Evolutionary conservation across 176 grass and related monocot genomes (phyloP), one percentile per base, ranked within the genome.

Genomic region (Carex scoparia): DNA sequence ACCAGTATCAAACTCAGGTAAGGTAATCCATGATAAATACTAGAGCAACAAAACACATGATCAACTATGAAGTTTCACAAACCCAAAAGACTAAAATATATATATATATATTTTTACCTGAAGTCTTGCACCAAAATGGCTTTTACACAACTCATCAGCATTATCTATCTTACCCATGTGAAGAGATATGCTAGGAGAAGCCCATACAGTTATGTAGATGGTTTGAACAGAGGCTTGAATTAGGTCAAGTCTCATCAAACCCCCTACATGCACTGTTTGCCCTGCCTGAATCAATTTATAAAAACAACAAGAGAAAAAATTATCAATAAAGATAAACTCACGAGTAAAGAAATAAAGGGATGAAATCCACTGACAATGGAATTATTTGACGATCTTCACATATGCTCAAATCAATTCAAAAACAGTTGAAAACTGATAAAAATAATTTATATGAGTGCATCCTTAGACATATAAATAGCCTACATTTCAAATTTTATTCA

Each of bases 111-210:
- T 55, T 61, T 68, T 77, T 79, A 98, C 95, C 93, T 93, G 93
- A 68, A 98, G 88, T 82, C 93, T 93, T 58, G 88, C 79, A 68
- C 95, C 95, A 85, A 98, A 91, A 93, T 98, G 95, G 35, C 91
- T 92, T 9, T 32, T 82, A 62, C 80, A 48, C 65, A 98, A 76
- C 71, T 98, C 95, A 62, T 89, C 88, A 73, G 93, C 87, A 83
- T 89, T 98, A 72, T 91, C 91, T 31, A 86, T 92, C 80, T 98
- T 98, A 27, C 95, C 95, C 89, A 98, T 89, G 82, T 98, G 95
- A 79, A 98, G 88, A 42, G 95, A 91, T 19, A 93, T 69, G 90
- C 69, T 90, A 49, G 89, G 87, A 64, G 95, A 98, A 87, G 93
- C 89, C 91, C 91, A 98, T 80, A 98, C 86, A 79, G 95, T 92